A percentile compares a stretch with the other conserved stretches of the same genome.
Conservation (phyloP, 1,139 yeast species). For the Taphrina flavorubra region DNA sequence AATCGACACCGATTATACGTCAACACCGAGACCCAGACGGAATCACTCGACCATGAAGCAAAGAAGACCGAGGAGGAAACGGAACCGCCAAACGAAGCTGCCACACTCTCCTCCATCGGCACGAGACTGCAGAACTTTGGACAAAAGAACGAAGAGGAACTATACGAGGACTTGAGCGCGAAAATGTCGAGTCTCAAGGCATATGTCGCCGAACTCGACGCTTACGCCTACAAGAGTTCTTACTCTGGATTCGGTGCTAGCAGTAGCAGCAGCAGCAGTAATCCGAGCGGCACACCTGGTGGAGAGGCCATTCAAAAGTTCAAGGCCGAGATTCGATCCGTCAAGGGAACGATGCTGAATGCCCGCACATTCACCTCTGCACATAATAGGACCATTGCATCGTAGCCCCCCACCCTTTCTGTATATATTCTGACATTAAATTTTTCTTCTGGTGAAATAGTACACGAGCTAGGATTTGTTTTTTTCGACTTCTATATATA, state of each 20-base stretch:
- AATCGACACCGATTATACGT: slow-evolving; percentile 28
- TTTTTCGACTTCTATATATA: slow-evolving; percentile 57
- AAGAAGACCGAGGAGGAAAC: neutral
- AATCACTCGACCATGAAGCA: neutral
- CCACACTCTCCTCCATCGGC: slow-evolving; percentile 28
- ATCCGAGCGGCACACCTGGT: neutral
- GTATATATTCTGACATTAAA: slow-evolving; percentile 24
- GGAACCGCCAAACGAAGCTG: slow-evolving; percentile 22
- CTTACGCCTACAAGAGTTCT: slow-evolving; percentile 33
- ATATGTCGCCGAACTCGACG: slow-evolving; percentile 13
- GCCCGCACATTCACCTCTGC: slow-evolving; percentile 36
- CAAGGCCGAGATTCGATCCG: slow-evolving; percentile 44
- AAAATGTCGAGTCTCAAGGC: slow-evolving; percentile 1
- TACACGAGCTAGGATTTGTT: slow-evolving; percentile 65
- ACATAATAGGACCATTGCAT: neutral
- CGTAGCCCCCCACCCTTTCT: neutral
- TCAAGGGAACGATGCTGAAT: slow-evolving; percentile 45
- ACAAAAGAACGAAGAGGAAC: slow-evolving; percentile 12
- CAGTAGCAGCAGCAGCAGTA: neutral
- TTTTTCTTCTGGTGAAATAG: slow-evolving; percentile 54
- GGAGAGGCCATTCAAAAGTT: slow-evolving; percentile 36
- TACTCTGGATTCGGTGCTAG: slow-evolving; percentile 30
- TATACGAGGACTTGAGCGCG: slow-evolving; percentile 2
- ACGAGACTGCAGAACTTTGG: slow-evolving; percentile 34
- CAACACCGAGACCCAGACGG: slow-evolving; percentile 45